Evolutionary conservation across 108 stramenopile genomes (phyloP).

Genomic region (Chaetoceros muelleri): DNA sequence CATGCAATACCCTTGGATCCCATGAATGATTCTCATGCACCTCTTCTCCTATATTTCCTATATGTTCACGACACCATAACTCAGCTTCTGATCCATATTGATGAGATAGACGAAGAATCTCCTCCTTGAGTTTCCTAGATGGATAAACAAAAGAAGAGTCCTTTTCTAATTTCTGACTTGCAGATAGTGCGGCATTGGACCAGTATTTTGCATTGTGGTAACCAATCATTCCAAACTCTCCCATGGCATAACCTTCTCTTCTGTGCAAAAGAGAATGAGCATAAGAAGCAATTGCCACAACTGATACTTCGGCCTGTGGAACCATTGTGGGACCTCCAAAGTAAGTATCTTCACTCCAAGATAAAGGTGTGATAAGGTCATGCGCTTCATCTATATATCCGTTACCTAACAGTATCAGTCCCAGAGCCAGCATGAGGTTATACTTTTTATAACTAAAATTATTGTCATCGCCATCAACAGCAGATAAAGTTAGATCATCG

Average conservation of each 20-base stretch:
- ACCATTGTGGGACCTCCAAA: conserved; percentile 3
- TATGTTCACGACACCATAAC: conserved; percentile 12
- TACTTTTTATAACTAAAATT: background rate
- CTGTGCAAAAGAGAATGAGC: conserved; percentile 36
- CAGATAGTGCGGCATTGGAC: conserved; percentile 12
- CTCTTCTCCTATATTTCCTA: background rate
- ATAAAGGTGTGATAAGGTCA: conserved; percentile 27
- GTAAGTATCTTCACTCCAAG: conserved; percentile 22
- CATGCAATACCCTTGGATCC: conserved; percentile 14
- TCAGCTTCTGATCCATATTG: conserved; percentile 1
- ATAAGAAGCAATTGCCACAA: conserved; percentile 19
- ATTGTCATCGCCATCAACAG: background rate
- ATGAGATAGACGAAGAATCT: background rate
- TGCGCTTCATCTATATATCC: conserved; percentile 35
- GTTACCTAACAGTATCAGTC: conserved; percentile 30
- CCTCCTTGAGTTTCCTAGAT: background rate
- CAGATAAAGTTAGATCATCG: background rate
- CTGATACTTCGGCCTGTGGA: conserved; percentile 19
- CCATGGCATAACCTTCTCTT: conserved; percentile 20
- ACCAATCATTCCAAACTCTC: conserved; percentile 42
- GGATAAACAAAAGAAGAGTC: background rate
- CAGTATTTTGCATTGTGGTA: conserved; percentile 39
- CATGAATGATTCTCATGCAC: background rate
- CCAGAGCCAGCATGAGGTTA: conserved; percentile 4
- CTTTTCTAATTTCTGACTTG: background rate